These are phyloP conservation scores for Fusarium fujikuroi DNA, from an alignment of 2,329 filamentous ascomycete species.

Conservation along the genomic window DNA sequence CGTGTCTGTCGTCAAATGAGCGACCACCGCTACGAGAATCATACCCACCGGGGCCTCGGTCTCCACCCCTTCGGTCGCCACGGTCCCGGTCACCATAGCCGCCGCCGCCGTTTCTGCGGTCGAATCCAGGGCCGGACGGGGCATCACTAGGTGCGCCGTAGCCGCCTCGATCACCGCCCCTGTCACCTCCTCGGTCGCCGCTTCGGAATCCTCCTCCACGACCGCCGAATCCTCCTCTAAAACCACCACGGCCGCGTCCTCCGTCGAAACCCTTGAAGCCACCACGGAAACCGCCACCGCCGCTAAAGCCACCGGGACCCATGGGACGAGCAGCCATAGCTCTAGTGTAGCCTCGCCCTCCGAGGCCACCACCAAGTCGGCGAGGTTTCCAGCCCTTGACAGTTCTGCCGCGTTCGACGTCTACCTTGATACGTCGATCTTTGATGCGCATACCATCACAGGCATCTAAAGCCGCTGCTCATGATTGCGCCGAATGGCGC, in stretches of 20 bases:
- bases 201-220: slow-evolving; percentile 66
- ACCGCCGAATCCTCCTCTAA: slow-evolving; percentile 64
- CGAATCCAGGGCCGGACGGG: slow-evolving; percentile 68
- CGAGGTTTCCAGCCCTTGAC: slow-evolving; percentile 94
- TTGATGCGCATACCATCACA: slow-evolving; percentile 92
- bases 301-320: slow-evolving; percentile 68
- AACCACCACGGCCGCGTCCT: slow-evolving; percentile 56
- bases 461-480: slow-evolving; percentile 86
- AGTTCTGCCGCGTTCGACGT: slow-evolving; percentile 95
- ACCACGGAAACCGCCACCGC: slow-evolving; percentile 62
- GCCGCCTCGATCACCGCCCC: slow-evolving; percentile 54
- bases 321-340: slow-evolving; percentile 77
- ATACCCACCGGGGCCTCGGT: slow-evolving; percentile 68
- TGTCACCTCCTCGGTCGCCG: slow-evolving; percentile 44
- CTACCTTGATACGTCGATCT: slow-evolving; percentile 90
- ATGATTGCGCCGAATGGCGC: slow-evolving; percentile 67
- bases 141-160: slow-evolving; percentile 66
- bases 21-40: slow-evolving; percentile 65
- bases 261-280: slow-evolving; percentile 60
- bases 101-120: slow-evolving; percentile 56
- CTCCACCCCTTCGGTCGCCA: slow-evolving; percentile 54
- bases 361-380: slow-evolving; percentile 90
- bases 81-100: slow-evolving; percentile 56
- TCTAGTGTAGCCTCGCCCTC: slow-evolving; percentile 93
- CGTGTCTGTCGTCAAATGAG: slow-evolving; percentile 67